A percentile compares a stretch with the other conserved stretches of the same genome.
Conservation (phyloP, 257 asterid genomes). For the Solanum chmielewskii region DNA sequence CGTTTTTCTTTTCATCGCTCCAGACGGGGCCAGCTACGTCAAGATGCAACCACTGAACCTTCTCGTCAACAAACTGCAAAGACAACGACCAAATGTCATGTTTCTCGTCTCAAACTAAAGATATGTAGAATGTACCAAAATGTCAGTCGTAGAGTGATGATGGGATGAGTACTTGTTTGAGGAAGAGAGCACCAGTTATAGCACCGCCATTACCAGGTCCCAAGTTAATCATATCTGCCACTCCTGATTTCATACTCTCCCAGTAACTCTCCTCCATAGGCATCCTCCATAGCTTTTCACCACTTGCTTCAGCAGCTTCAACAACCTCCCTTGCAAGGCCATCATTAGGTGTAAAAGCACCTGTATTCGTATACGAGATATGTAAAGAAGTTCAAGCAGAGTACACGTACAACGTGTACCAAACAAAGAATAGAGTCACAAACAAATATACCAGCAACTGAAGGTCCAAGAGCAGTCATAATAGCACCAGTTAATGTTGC, state of each 20-base stretch:
- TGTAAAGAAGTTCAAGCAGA: neutral
- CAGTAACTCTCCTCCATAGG: constrained; percentile 94
- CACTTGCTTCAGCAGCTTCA: constrained; percentile 67
- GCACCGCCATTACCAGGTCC: constrained; percentile 92
- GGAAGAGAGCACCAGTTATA: constrained; percentile 91
- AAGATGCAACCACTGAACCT: constrained; percentile 95
- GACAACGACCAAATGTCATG: neutral
- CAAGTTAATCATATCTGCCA: constrained; percentile 88
- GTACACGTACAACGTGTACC: neutral
- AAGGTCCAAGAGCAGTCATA: constrained; percentile 74
- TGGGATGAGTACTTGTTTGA: constrained; percentile 62
- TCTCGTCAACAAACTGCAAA: constrained; percentile 89
- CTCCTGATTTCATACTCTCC: constrained; percentile 92
- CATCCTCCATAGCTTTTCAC: constrained; percentile 93
- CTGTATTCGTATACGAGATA: constrained; percentile 21
- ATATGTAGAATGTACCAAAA: neutral
- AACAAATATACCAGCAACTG: constrained; percentile 61
- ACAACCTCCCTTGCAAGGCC: constrained; percentile 69
- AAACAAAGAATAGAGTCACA: neutral
- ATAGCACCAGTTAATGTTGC: constrained; percentile 95
- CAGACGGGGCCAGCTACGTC: constrained; percentile 92
- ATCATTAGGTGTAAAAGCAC: constrained; percentile 79
- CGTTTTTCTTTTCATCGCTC: constrained; percentile 65
- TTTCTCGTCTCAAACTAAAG: neutral
- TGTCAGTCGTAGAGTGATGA: neutral